Percentiles rank a stretch among this genome's conserved stretches.
Evolutionary conservation across 495 filamentous ascomycete genomes (phyloP).

Genomic region (Staphylotrichum tortipilum): DNA sequence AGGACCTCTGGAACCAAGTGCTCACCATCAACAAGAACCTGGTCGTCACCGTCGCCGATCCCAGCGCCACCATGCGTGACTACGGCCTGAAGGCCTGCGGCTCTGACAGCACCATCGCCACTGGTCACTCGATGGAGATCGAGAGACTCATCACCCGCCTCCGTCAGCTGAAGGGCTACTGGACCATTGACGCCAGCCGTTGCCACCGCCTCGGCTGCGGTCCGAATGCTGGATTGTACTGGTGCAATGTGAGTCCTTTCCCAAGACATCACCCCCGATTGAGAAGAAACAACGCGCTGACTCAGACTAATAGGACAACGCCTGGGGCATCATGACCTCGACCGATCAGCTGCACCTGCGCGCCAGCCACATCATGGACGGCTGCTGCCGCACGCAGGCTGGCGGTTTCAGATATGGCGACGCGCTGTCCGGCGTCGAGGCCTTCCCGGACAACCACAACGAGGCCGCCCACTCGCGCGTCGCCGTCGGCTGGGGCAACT

Average conservation of each 20-base stretch:
- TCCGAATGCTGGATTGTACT: background rate
- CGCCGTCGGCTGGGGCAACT: background rate
- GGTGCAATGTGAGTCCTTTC: slow-evolving; percentile 3
- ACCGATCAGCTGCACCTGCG: background rate
- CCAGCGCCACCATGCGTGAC: background rate
- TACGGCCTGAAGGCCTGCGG: background rate
- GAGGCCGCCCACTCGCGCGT: background rate
- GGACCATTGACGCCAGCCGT: background rate
- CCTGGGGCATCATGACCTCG: background rate
- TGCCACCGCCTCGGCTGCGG: slow-evolving; percentile 1
- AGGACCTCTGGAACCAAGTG: background rate
- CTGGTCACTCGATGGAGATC: background rate
- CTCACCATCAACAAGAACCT: background rate
- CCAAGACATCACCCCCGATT: background rate
- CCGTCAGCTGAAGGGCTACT: background rate
- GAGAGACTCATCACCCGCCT: background rate
- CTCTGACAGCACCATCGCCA: background rate
- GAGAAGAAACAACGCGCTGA: background rate
- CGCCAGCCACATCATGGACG: background rate
- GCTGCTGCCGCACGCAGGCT: background rate
- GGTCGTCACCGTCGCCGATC: background rate
- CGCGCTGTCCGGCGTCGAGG: background rate
- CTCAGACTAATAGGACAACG: background rate
- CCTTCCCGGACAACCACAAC: background rate
- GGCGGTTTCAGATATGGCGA: background rate